Percentiles rank a stretch among this genome's conserved stretches.
phyloP scores from a whole-genome alignment of 306 rosid genomes.

The Adenanthera pavonina region DNA sequence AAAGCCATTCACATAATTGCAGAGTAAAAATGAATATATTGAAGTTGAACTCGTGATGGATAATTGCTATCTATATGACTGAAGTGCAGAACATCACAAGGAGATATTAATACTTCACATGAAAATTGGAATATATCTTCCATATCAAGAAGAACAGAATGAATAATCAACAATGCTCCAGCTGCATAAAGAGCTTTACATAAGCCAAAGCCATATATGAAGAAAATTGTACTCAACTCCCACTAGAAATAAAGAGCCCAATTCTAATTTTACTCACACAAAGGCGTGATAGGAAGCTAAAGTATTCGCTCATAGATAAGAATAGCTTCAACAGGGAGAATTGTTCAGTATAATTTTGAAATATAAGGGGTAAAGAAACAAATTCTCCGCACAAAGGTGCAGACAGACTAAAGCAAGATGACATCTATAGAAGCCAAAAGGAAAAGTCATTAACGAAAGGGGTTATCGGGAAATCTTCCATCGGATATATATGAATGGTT shows the following conservation, averaged over 20 bases:
- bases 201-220: constrained; percentile 16
- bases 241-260: neutral
- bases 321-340: neutral
- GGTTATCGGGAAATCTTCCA: neutral
- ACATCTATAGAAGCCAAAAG: neutral
- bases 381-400: neutral
- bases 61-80: neutral
- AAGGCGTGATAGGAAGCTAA: neutral
- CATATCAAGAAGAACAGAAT: neutral
- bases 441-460: neutral
- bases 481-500: neutral
- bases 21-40: neutral
- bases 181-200: constrained; percentile 11
- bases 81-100: neutral
- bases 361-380: neutral
- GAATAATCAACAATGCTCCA: neutral
- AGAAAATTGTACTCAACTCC: neutral
- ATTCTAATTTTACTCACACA: neutral
- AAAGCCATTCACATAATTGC: constrained; percentile 6
- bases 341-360: neutral
- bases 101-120: neutral
- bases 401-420: neutral
- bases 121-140: constrained; percentile 2
- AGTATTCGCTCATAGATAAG: neutral
- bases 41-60: neutral